A percentile compares a stretch with the other conserved stretches of the same genome.
These are phyloP conservation scores for Ascochyta koolunga DNA, from an alignment of 2,329 filamentous ascomycete genomes.

Conservation along the genomic window DNA sequence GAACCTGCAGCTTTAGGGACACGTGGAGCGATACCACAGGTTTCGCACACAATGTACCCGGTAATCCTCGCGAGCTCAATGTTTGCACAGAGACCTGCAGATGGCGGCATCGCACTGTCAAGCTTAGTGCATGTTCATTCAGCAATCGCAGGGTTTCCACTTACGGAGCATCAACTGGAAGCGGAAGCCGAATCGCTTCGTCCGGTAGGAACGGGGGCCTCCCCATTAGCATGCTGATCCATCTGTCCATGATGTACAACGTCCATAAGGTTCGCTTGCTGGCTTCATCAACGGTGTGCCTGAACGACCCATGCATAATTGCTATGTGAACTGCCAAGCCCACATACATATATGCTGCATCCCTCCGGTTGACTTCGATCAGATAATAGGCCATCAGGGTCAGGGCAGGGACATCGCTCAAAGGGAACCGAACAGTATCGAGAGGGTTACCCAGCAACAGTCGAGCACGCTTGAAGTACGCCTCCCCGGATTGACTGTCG, in stretches of 20 bases:
- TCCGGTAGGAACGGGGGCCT: conserved; percentile 33
- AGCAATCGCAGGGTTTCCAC: conserved; percentile 1
- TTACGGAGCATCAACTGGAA: conserved; percentile 31
- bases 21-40: conserved; percentile 30
- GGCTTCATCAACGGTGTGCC: conserved; percentile 24
- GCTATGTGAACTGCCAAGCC: conserved; percentile 35
- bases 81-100: conserved; percentile 31
- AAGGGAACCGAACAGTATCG: conserved; percentile 32
- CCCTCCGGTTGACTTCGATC: conserved; percentile 37
- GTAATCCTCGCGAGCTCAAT: conserved; percentile 32
- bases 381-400: conserved; percentile 37
- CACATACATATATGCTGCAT: conserved; percentile 36
- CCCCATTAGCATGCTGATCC: conserved; percentile 37
- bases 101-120: conserved; percentile 28
- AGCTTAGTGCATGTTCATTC: conserved; percentile 3
- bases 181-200: conserved; percentile 31
- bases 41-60: conserved; percentile 35
- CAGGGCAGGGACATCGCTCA: conserved; percentile 33
- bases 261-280: conserved; percentile 33
- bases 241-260: conserved; percentile 35
- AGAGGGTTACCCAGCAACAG: conserved; percentile 34
- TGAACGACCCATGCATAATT: conserved; percentile 33
- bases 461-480: conserved; percentile 35
- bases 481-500: conserved; percentile 28
- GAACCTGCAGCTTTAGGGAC: conserved; percentile 10